phyloP scores from a whole-genome alignment of 768 basidiomycete species.

The Tubosaeta sp. region DNA sequence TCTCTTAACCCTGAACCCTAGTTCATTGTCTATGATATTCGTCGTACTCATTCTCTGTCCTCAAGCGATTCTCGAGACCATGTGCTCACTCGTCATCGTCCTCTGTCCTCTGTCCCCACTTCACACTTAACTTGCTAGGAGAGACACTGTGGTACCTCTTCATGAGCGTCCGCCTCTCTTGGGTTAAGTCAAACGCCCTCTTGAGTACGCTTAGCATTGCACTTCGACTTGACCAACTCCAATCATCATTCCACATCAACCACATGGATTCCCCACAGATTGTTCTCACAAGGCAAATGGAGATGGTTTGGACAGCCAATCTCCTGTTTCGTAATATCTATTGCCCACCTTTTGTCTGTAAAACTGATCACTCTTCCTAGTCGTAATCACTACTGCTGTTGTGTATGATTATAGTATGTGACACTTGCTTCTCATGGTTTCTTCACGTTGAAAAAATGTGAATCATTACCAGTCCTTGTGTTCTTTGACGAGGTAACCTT shows the following conservation, averaged over 20 bases:
- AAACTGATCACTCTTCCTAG: background rate
- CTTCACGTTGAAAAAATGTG: background rate
- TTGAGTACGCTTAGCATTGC: too few species aligned
- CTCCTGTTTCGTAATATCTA: background rate
- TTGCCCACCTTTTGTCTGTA: background rate
- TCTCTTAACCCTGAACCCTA: too few species aligned
- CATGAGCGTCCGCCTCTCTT: too few species aligned
- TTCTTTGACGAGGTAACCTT: background rate
- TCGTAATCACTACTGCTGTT: background rate
- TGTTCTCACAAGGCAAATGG: background rate
- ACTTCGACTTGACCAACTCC: too few species aligned
- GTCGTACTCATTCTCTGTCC: too few species aligned
- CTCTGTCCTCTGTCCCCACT: too few species aligned
- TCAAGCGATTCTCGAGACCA: too few species aligned
- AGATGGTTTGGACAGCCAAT: background rate
- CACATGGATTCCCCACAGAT: background rate
- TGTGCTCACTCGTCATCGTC: too few species aligned
- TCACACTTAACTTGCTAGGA: too few species aligned
- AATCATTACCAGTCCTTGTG: background rate
- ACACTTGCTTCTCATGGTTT: background rate
- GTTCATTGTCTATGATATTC: too few species aligned
- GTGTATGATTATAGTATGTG: background rate
- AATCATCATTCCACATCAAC: background rate
- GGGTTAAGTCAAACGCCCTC: too few species aligned
- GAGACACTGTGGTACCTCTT: too few species aligned